phyloP scores from a whole-genome alignment of 257 asterid species.

The Mentha longifolia region DNA sequence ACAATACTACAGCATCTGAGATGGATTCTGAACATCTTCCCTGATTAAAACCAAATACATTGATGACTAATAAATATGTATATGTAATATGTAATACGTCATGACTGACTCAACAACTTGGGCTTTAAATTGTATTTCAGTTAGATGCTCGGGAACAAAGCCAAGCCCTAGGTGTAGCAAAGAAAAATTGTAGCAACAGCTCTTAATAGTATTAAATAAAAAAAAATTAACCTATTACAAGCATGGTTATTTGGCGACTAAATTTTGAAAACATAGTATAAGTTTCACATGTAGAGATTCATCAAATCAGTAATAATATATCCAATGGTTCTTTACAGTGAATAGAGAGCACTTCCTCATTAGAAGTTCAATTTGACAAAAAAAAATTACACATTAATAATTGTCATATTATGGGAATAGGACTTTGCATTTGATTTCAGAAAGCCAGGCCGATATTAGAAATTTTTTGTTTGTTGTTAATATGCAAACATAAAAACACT shows the following conservation, averaged over 20 bases:
- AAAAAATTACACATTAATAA: background rate
- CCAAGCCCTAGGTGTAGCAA: constrained; percentile 13
- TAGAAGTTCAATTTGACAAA: background rate
- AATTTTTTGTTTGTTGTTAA: background rate
- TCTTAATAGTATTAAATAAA: background rate
- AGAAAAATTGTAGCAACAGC: constrained; percentile 7
- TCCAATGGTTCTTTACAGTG: background rate
- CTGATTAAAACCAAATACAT: background rate
- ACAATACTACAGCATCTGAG: constrained; percentile 11
- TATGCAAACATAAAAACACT: background rate
- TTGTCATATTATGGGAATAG: constrained; percentile 13
- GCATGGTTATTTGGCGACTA: constrained; percentile 21
- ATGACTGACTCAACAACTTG: constrained; percentile 12
- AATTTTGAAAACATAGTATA: background rate
- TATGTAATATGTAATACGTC: background rate
- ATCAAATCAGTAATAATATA: background rate
- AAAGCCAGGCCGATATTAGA: constrained; percentile 5
- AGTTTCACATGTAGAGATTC: background rate
- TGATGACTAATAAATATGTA: background rate
- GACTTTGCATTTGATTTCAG: constrained; percentile 9
- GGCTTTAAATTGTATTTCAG: background rate
- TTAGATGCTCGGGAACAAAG: constrained; percentile 15
- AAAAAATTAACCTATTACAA: constrained; percentile 5
- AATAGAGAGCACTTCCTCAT: background rate
- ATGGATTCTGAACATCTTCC: no score